Evolutionary conservation across 768 basidiomycete genomes (phyloP), one percentile per base, ranked within the genome.

Genomic region (Grammothele lineata): DNA sequence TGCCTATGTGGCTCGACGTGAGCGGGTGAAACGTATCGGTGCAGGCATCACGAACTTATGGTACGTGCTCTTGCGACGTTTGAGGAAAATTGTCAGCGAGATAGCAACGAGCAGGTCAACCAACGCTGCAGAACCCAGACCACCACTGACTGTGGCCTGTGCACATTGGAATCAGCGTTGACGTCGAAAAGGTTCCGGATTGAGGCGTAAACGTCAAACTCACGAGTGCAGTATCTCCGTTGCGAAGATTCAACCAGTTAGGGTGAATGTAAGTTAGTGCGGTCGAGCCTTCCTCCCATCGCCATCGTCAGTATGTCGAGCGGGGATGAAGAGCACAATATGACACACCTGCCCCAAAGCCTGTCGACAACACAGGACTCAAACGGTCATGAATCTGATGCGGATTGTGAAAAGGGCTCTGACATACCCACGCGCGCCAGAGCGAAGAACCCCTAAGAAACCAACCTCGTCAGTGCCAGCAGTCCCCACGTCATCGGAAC

Each of bases 1-100:
- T 47, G 34, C 23, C 51, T 53, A 43, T 14, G 22, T 14, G 27
- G 27, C 27, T 30, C 27, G n/a, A n/a, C n/a, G n/a, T n/a, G n/a
- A n/a, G n/a, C n/a, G n/a, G n/a, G n/a, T n/a, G n/a, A n/a, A n/a
- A n/a, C n/a, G n/a, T n/a, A n/a, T n/a, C n/a, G n/a, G n/a, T n/a
- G n/a, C 6, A 25, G 26, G 11, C 9, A 4, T 8, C 18, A 33
- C 41, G 22, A 12, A 48, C 47, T n/a, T 43, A 22, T 48, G 35
- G 40, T 41, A 48, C 1, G 15, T 18, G 26, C 10, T 9, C 25
- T 14, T 34, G 5, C 42, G 27, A 14, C 33, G 30, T 21, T 43
- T 43, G 18, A 43, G 42, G 19, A 14, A 35, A 22, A 34, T 22
- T 5, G 42, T 35, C n/a, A 43, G 34, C 1, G 42, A 34, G 5